phyloP scores from a whole-genome alignment of 148 eudicot genomes.

The Rheum nobile region DNA sequence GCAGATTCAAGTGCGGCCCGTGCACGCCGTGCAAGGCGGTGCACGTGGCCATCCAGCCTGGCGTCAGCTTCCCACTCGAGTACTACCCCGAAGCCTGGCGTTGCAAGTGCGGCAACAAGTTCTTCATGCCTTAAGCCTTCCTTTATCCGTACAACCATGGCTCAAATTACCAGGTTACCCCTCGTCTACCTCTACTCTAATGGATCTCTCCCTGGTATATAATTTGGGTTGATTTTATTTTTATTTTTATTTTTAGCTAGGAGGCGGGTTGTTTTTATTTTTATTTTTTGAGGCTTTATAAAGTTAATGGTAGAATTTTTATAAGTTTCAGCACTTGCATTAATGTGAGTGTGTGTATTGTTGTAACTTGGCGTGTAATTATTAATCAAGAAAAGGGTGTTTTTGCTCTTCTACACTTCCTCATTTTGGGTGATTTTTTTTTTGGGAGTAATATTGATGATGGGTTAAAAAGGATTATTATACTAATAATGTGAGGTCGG shows the following conservation, averaged over 20 bases:
- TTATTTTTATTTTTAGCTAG: neutral
- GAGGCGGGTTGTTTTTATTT: neutral
- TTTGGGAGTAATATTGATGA: neutral
- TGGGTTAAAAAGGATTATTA: neutral
- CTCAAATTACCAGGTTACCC: slow-evolving; percentile 1
- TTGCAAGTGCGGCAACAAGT: slow-evolving; percentile 65
- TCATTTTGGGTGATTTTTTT: neutral
- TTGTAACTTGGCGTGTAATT: neutral
- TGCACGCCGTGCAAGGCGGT: slow-evolving; percentile 68
- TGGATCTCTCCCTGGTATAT: neutral
- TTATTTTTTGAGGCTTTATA: neutral
- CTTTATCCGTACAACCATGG: neutral
- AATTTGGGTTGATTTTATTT: too few species aligned
- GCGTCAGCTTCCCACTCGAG: slow-evolving; percentile 45
- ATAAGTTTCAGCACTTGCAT: neutral
- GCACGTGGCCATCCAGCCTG: slow-evolving; percentile 64
- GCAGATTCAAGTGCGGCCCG: slow-evolving; percentile 60
- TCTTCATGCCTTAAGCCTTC: slow-evolving; percentile 51
- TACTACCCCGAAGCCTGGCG: slow-evolving; percentile 93
- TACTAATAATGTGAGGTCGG: neutral
- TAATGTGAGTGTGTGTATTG: neutral
- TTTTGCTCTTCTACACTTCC: neutral
- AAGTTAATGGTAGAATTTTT: neutral
- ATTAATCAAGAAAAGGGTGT: neutral
- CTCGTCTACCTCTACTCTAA: neutral